Base-by-base conservation (phyloP, 2,329 filamentous ascomycete genomes). In the Pleomassaria siparia region DNA sequence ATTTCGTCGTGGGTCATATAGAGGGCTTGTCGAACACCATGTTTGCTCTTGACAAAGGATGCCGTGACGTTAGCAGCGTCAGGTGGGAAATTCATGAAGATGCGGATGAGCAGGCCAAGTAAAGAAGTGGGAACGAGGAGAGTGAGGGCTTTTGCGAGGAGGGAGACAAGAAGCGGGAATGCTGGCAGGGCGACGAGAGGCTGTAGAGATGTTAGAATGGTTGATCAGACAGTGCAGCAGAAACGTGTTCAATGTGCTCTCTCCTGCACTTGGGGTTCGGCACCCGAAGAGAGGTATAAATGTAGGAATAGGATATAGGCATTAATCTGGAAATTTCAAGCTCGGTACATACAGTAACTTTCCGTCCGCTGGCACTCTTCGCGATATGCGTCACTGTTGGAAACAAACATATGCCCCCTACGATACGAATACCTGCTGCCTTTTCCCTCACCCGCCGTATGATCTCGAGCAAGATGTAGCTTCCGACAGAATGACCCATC, bases 1-100 rank as follows among this genome's bases (percentile, higher is more conserved):
- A 85, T 80, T 62, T 86, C 83, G 55, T 82, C 76, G 13, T 73
- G 72, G 1, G 79, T 81, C 74, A 85, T 80, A 60, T 80, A 72
- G 67, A 84, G 66, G n/a, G 80, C 76, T 64, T 84, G 79, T 30
- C 70, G 67, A 1, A 84, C 75, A 7, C 80, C 80, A 3, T 64
- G 50, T 10, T 57, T 62, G 49, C 74, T 80, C 45, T 72, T 72
- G 29, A 84, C 50, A 46, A 84, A 81, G 0, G 67, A 64, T 13
- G 75, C 68, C 0, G 81, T 84, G 0, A 76, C 73, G 6, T 70
- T 60, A 0, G 79, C 72, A 1, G 74, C 76, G 26, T 74, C 66
- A 2, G 67, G 49, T 3, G 74, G 69, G 51, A 76, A 73, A 3
- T 66, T 61, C 60, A 77, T 76, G 11, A 78, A 49, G 0, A 64